Evolutionary conservation across 257 asterid genomes (phyloP).

Genomic region (Solanum pennellii): DNA sequence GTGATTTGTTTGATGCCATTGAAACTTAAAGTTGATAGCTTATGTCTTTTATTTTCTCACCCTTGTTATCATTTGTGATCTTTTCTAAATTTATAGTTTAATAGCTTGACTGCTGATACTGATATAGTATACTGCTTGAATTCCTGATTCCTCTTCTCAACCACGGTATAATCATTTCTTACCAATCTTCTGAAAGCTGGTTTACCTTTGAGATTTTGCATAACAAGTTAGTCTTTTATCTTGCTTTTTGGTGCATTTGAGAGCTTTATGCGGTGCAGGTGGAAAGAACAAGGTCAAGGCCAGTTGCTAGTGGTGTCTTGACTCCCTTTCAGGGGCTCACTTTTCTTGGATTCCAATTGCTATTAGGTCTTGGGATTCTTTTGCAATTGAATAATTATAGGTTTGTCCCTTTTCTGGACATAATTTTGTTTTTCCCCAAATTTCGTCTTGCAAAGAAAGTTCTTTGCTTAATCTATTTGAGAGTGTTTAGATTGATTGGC

Average conservation of each 20-base stretch:
- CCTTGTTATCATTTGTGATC: neutral
- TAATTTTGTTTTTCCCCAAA: neutral
- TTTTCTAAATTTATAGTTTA: neutral
- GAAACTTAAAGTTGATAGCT: neutral
- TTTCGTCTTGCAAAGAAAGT: neutral
- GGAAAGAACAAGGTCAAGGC: slow-evolving; percentile 81
- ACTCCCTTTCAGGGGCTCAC: slow-evolving; percentile 75
- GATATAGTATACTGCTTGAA: neutral
- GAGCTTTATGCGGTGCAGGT: slow-evolving; percentile 61
- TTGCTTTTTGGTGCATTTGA: slow-evolving; percentile 12
- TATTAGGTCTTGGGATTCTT: slow-evolving; percentile 82
- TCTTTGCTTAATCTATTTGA: neutral
- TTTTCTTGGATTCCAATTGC: slow-evolving; percentile 84
- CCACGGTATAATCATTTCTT: neutral
- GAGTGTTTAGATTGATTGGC: neutral
- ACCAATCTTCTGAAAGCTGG: neutral
- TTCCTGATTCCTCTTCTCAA: neutral
- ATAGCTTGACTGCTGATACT: neutral
- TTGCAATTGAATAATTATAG: slow-evolving; percentile 76
- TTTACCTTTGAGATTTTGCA: neutral
- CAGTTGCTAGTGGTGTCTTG: slow-evolving; percentile 76
- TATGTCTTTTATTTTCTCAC: neutral
- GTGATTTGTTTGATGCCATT: neutral
- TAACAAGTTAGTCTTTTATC: neutral
- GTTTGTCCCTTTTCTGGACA: slow-evolving; percentile 19